Evolutionary conservation across 345 rosid genomes (phyloP), one percentile per base, ranked within the genome.

Genomic region (Trapa bicornis): DNA sequence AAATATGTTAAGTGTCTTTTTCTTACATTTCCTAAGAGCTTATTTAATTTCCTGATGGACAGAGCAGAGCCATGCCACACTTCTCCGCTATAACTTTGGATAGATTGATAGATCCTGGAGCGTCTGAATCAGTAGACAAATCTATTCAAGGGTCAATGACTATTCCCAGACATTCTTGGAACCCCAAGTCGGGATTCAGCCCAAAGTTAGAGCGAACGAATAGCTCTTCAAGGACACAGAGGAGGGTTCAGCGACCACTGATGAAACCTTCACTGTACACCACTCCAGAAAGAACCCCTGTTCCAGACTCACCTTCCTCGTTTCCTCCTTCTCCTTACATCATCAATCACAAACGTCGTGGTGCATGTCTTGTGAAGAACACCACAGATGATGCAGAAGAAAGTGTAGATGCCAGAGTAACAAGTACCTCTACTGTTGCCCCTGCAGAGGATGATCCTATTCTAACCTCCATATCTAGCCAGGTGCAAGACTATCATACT

Each of bases 261-360:
- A 72, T 88, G 70, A 80, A 83, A 14, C 97, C 97, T 0, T 76
- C 86, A 0, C 89, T 92, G 61, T 92, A 92, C 70, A 81, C 92
- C 22, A 89, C 91, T 64, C 92, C 95, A 15, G 84, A 81, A 74
- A 47, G 78, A 9, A 87, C 91, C 13, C 93, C 89, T 5, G 80
- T 85, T 35, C 93, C 96, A 17, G 83, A 83, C 85, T 84, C 92
- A 0, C 96, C 96, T 1, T 79, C 86, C 63, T 88, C 93, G 3
- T 92, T 82, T 75, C 80, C 87, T 58, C 84, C 96, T 68, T 92
- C 98, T 42, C 96, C 96, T 1, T 89, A 89, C 72, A 85, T 89
- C 35, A 66, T 89, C 68, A 89, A 87, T 73, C 98, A 85, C 82
- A 92, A 87, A 80, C 70, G 90, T 39, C 88, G 93, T 0, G 82